phyloP scores from a whole-genome alignment of 106 monocot species.

The Dendrobium nobile region DNA sequence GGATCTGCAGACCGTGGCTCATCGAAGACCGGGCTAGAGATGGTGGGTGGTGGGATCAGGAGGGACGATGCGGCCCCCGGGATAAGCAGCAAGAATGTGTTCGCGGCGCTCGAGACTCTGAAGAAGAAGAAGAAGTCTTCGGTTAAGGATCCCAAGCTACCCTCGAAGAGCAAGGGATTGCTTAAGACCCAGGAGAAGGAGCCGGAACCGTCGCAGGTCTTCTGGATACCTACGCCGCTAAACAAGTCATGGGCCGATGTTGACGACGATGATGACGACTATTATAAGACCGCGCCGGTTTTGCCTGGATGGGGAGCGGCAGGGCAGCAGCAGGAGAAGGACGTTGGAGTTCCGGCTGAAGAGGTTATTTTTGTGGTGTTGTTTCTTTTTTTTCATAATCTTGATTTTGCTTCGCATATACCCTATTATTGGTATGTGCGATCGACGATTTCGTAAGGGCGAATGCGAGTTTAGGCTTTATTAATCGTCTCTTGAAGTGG shows the following conservation, averaged over 20 bases:
- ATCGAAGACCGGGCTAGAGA: constrained; percentile 7
- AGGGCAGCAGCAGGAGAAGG: constrained; percentile 17
- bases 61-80: constrained; percentile 16
- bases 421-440: neutral
- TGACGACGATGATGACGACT: constrained; percentile 45
- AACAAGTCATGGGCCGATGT: constrained; percentile 49
- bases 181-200: constrained; percentile 26
- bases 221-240: constrained; percentile 34
- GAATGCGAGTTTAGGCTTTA: neutral
- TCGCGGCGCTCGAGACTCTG: constrained; percentile 42
- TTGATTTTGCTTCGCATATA: neutral
- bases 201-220: constrained; percentile 20
- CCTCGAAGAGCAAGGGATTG: constrained; percentile 22
- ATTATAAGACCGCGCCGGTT: constrained; percentile 29
- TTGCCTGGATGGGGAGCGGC: constrained; percentile 20
- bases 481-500: neutral
- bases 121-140: constrained; percentile 50
- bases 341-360: constrained; percentile 8
- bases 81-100: constrained; percentile 40
- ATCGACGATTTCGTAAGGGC: neutral
- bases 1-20: constrained; percentile 1
- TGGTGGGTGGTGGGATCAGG: constrained; percentile 39
- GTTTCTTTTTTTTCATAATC: neutral
- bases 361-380: constrained; percentile 14
- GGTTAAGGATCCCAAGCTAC: constrained; percentile 9